These are phyloP conservation scores for Mallotus nudiflorus DNA, from an alignment of 345 rosid species.

Conservation along the genomic window DNA sequence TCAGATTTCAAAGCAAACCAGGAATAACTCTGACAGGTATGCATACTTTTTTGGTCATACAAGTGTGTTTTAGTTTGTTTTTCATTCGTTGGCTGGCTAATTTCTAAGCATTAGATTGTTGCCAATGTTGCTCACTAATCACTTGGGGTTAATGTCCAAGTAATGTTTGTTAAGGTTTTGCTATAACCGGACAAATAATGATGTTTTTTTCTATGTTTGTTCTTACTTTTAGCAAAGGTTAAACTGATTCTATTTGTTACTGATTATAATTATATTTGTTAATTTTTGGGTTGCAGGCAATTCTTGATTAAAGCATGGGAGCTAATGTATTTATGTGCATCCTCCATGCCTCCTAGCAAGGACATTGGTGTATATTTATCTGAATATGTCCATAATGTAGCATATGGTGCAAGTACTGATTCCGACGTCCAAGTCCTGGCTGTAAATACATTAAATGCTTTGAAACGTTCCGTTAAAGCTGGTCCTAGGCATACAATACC, in stretches of 20 bases:
- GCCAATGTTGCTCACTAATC: neutral
- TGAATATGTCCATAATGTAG: conserved; percentile 82
- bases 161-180: neutral
- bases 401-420: conserved; percentile 62
- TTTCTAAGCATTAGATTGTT: neutral
- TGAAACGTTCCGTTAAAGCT: conserved; percentile 90
- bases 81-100: neutral
- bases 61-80: neutral
- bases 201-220: neutral
- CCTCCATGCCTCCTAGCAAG: conserved; percentile 98
- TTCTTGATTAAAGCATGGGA: conserved; percentile 92
- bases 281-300: conserved; percentile 50
- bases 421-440: conserved; percentile 83
- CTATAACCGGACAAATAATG: neutral
- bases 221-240: conserved; percentile 4
- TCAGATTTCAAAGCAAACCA: conserved; percentile 94
- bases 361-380: conserved; percentile 92
- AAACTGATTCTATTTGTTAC: neutral
- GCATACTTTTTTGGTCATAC: neutral
- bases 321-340: conserved; percentile 89
- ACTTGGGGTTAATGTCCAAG: neutral
- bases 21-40: conserved; percentile 89
- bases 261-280: conserved; percentile 16
- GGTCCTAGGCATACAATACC: conserved; percentile 91
- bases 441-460: conserved; percentile 73